Base-by-base conservation (phyloP, 495 filamentous ascomycete genomes). In the Neurospora sp. region DNA sequence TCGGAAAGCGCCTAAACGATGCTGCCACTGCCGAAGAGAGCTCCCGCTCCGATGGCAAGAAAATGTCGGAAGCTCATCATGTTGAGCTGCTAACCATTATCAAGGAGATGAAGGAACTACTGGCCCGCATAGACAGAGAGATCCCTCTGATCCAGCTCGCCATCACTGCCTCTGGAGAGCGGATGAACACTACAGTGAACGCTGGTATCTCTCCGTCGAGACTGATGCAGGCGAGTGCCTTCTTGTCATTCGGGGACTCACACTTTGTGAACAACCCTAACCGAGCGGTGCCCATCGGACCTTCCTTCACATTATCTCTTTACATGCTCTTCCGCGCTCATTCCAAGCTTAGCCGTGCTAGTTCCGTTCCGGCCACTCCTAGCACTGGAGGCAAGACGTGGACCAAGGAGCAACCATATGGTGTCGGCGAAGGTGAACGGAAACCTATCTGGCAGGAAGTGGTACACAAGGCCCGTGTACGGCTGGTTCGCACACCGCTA, bases 271-370 rank as follows among this genome's bases (percentile, higher is more conserved):
- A 89, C 75, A 83, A 87, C 6, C 87, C 89, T 14, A 85, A 82
- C 0, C 81, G 85, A 8, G 86, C 93, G 1, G 89, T 94, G 44
- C 96, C 98, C 75, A 89, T 98, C 69, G 96, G 96, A 0, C 93
- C 96, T 0, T 89, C 90, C 0, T 98, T 98, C 78, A 93, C 88
- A 0, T 79, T 98, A 18, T 96, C 95, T 1, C 85, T 98, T 80
- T 99, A 98, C 82, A 98, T 99, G 96, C 89, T 98, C 6, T 99
- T 98, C 78, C 86, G 89, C 14, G 90, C 93, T 22, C 94, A 99
- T 81, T 81, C 80, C 76, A 79, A 8, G 22, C 71, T 61, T 72
- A 77, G 44, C 20, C 9, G 53, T 65, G 77, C 87, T 84, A 20
- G 69, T 38, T 27, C 59, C 14, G 47, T 14, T 37, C 27, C 53